Base-by-base conservation (phyloP, 2,329 filamentous ascomycete genomes). In the Dactylonectria estremocensis region DNA sequence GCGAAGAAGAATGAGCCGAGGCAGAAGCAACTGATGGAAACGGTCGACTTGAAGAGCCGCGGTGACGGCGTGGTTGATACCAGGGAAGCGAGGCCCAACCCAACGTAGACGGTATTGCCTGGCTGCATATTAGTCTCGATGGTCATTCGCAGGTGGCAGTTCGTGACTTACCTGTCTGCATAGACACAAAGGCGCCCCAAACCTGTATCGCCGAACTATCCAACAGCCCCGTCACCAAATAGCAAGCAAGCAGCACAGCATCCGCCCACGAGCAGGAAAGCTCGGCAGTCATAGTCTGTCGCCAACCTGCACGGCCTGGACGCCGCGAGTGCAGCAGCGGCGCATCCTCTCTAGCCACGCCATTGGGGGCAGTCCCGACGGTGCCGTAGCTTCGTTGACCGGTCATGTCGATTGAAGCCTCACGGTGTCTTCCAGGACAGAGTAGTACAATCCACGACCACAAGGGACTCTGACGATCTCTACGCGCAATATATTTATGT, bases 121-220 rank as follows among this genome's bases (percentile, higher is more conserved):
- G 52, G 28, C 61, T 5, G 8, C 24, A 22, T 33, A 46, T 14
- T 60, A 49, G 49, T 68, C 22, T 65, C 50, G 22, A 20, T 3
- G 37, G 7, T 24, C 3, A 13, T 10, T 16, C 18, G 46, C 50
- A n/a, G 18, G 28, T 13, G 4, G n/a, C 18, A 28, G 31, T 13
- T 49, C 31, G 40, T 13, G 31, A 80, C 83, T 70, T 74, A 89
- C 92, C 92, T 46, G 93, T 95, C 78, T 95, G 93, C 93, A 95
- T 95, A 77, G 91, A 93, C 40, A 94, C 92, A 75, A 95, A 95
- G 1, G 91, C 91, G 11, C 92, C 92, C 91, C 92, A 95, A 48
- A 92, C 91, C 61, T 90, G 91, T 48, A 93, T 91, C 1, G 92
- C 90, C 2, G 92, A 89, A 80, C 91, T 93, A 80, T 95, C 93